Percentiles rank a stretch among this genome's conserved stretches.
phyloP scores from a whole-genome alignment of 805 yeast genomes.

The Priceomyces medius region DNA sequence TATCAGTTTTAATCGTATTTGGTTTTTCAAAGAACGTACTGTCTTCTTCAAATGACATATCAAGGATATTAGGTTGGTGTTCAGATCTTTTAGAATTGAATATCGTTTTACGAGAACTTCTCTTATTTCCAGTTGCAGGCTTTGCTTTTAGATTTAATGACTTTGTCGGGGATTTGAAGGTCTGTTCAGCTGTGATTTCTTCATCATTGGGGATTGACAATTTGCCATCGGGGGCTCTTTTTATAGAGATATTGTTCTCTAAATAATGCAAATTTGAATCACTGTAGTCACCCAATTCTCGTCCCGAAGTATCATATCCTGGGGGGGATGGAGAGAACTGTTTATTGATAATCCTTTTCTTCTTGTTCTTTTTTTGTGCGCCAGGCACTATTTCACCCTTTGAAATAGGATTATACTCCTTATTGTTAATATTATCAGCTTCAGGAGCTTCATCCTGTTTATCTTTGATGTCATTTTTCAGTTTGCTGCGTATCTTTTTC shows the following conservation, averaged over 20 bases:
- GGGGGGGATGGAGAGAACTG: slow-evolving; percentile 14
- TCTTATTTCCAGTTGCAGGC: not conserved
- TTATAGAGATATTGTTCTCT: slow-evolving; percentile 15
- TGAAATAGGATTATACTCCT: not conserved
- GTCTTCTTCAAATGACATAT: slow-evolving; percentile 8
- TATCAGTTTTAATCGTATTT: too few relatives aligned
- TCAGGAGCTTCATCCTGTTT: not conserved
- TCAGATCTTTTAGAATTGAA: not conserved
- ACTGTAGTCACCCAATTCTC: slow-evolving; percentile 35
- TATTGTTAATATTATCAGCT: not conserved
- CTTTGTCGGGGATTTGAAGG: not conserved
- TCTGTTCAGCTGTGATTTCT: not conserved
- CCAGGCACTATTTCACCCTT: slow-evolving; percentile 16
- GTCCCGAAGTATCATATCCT: slow-evolving; percentile 26
- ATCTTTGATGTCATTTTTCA: not conserved
- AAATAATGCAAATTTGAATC: slow-evolving; percentile 28
- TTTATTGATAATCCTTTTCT: slow-evolving; percentile 14
- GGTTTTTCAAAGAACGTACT: not conserved
- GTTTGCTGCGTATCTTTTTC: not conserved
- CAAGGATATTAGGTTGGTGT: slow-evolving; percentile 6
- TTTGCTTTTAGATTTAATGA: not conserved
- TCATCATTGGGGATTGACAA: not conserved
- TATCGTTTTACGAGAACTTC: not conserved
- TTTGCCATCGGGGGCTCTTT: not conserved
- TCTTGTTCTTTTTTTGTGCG: slow-evolving; percentile 23